A percentile compares a stretch with the other conserved stretches of the same genome.
Evolutionary conservation across 1,284 basidiomycete species (phyloP).

Genomic region (Thelephora terrestris): DNA sequence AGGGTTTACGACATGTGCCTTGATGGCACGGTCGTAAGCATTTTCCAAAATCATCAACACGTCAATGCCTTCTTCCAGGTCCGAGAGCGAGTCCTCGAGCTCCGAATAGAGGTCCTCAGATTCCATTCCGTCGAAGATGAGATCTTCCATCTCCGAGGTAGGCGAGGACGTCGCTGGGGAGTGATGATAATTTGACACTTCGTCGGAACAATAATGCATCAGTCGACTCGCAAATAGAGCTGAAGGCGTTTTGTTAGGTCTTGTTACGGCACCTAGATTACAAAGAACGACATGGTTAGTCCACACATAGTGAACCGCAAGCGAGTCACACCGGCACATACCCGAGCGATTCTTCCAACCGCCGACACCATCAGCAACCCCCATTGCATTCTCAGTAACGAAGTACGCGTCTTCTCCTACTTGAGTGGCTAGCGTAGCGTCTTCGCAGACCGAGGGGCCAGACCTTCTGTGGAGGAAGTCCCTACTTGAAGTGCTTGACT

Average conservation of each 20-base stretch:
- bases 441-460: slow-evolving; percentile 16
- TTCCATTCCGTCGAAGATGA: slow-evolving; percentile 4
- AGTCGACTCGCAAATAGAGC: slow-evolving; percentile 78
- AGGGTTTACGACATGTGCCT: slow-evolving; percentile 31
- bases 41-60: slow-evolving; percentile 55
- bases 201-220: slow-evolving; percentile 75
- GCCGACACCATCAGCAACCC: slow-evolving; percentile 84
- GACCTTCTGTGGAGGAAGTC: slow-evolving; percentile 19
- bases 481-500: slow-evolving; percentile 7
- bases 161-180: slow-evolving; percentile 6
- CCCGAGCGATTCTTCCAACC: slow-evolving; percentile 59
- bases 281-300: background rate
- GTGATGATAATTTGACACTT: slow-evolving; percentile 20
- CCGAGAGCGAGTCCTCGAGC: slow-evolving; percentile 44
- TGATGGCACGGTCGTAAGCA: slow-evolving; percentile 54
- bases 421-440: slow-evolving; percentile 47
- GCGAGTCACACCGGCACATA: slow-evolving; percentile 12
- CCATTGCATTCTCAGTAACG: slow-evolving; percentile 71
- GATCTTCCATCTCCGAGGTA: slow-evolving; percentile 13
- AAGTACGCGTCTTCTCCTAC: slow-evolving; percentile 87
- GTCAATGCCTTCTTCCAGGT: slow-evolving; percentile 57
- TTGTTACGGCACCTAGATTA: background rate
- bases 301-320: background rate
- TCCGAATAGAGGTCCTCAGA: slow-evolving; percentile 21
- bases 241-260: slow-evolving; percentile 33